A percentile compares a stretch with the other conserved stretches of the same genome.
Conservation (phyloP, 768 basidiomycete species). For the Harrya chromipes region DNA sequence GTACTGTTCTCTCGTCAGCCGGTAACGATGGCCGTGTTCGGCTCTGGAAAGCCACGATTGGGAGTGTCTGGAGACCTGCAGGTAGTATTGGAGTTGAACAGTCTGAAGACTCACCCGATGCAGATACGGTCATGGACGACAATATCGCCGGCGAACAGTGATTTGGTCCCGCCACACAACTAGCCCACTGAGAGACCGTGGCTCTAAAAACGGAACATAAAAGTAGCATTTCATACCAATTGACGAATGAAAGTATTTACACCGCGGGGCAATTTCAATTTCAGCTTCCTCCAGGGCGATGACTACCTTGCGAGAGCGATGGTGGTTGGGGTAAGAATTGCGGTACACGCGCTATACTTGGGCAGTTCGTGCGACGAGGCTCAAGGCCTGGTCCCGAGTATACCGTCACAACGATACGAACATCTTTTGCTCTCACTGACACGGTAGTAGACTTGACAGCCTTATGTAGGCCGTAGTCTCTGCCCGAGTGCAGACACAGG, state of each 20-base stretch:
- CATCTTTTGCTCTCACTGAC: too few relatives aligned
- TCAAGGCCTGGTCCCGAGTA: too few relatives aligned
- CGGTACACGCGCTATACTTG: too few relatives aligned
- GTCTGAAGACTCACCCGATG: constrained; percentile 46
- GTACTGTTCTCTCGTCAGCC: constrained; percentile 78
- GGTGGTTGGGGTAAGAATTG: too few relatives aligned
- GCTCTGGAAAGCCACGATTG: constrained; percentile 81
- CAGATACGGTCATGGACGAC: constrained; percentile 46
- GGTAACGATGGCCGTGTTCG: constrained; percentile 82
- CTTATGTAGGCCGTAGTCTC: too few relatives aligned
- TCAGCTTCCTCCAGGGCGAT: too few relatives aligned
- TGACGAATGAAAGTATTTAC: background rate
- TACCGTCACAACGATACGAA: too few relatives aligned
- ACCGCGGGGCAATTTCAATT: too few relatives aligned
- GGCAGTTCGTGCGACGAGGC: too few relatives aligned
- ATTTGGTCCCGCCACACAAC: background rate
- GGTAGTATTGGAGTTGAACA: constrained; percentile 83
- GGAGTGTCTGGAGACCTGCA: constrained; percentile 80
- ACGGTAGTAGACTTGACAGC: too few relatives aligned
- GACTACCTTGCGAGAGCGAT: too few relatives aligned
- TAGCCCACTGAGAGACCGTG: background rate
- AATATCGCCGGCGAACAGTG: constrained; percentile 33
- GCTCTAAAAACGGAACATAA: background rate
- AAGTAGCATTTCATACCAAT: background rate
- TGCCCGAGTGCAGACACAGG: too few relatives aligned